Evolutionary conservation across 2,329 filamentous ascomycete species (phyloP).

Genomic region (Cladophialophora bantiana): DNA sequence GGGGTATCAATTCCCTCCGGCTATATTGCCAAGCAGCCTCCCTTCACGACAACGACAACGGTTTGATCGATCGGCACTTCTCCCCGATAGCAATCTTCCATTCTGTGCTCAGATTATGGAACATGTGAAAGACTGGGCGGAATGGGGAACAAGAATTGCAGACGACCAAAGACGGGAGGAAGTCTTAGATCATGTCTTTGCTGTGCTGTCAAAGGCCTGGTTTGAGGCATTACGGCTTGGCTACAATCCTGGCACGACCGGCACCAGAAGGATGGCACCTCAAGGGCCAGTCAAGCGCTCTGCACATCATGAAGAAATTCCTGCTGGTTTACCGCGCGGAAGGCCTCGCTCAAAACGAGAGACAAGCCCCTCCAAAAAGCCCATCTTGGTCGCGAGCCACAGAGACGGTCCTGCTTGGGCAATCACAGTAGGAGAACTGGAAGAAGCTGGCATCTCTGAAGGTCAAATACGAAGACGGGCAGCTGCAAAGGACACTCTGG

Average conservation of each 20-base stretch:
- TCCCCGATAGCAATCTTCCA: conserved; percentile 30
- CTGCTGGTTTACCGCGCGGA: conserved; percentile 9
- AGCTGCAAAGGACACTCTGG: conserved; percentile 8
- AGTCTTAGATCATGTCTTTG: conserved; percentile 33
- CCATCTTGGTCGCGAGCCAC: conserved; percentile 25
- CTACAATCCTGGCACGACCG: conserved; percentile 17
- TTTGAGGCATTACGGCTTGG: conserved; percentile 34
- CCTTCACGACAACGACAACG: conserved; percentile 8
- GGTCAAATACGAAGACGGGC: conserved; percentile 30
- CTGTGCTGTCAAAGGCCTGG: conserved; percentile 36
- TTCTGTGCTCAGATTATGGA: conserved; percentile 34
- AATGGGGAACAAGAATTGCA: conserved; percentile 31
- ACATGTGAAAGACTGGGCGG: conserved; percentile 33
- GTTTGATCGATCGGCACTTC: conserved; percentile 20
- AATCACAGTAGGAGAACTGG: conserved; percentile 37
- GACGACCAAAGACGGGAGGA: conserved; percentile 31
- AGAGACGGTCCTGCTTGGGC: conserved; percentile 21
- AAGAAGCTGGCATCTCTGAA: conserved; percentile 32
- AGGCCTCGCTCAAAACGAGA: conserved; percentile 20
- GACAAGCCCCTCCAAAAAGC: conserved; percentile 19
- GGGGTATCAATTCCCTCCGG: conserved; percentile 14
- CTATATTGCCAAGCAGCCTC: conserved; percentile 3
- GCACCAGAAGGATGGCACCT: neutral
- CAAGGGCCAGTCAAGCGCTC: conserved; percentile 6
- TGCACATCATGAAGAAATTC: neutral